Conservation (phyloP, 2,329 filamentous ascomycete species). For the Aureobasidium sp. region DNA sequence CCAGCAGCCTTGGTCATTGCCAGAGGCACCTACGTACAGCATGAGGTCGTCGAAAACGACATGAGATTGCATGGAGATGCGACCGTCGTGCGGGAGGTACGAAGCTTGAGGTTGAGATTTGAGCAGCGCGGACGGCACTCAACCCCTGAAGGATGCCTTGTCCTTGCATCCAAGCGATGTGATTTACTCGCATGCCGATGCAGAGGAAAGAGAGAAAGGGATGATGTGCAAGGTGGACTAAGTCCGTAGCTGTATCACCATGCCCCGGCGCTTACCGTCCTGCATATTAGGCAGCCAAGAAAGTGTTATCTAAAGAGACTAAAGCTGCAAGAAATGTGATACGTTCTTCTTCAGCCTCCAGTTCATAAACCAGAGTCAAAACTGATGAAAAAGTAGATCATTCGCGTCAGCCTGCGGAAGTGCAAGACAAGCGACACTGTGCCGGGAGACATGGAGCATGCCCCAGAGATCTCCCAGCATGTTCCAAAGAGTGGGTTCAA, state of each 20-base stretch:
- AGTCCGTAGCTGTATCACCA: neutral
- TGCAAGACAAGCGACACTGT: slow-evolving; percentile 9
- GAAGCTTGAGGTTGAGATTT: neutral
- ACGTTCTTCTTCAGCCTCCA: slow-evolving; percentile 1
- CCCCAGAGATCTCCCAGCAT: neutral
- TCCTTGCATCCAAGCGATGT: neutral
- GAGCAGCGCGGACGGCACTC: neutral
- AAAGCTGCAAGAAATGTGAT: neutral
- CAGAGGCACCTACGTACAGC: neutral
- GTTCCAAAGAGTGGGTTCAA: slow-evolving; percentile 4
- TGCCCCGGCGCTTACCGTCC: slow-evolving; percentile 1
- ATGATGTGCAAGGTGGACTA: neutral
- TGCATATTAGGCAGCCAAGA: neutral
- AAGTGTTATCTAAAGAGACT: neutral
- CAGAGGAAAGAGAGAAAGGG: neutral
- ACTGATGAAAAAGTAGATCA: neutral
- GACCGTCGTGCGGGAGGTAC: too few species aligned
- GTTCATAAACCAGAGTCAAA: neutral
- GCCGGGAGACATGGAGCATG: neutral
- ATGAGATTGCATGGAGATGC: neutral
- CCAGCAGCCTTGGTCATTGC: too few species aligned
- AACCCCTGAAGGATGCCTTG: neutral
- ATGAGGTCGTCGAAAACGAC: neutral
- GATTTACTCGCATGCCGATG: neutral
- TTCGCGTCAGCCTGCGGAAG: slow-evolving; percentile 5